Base-by-base conservation (phyloP, 371 early-diverging fungal genomes). In the Batrachochytrium dendrobatidis region DNA sequence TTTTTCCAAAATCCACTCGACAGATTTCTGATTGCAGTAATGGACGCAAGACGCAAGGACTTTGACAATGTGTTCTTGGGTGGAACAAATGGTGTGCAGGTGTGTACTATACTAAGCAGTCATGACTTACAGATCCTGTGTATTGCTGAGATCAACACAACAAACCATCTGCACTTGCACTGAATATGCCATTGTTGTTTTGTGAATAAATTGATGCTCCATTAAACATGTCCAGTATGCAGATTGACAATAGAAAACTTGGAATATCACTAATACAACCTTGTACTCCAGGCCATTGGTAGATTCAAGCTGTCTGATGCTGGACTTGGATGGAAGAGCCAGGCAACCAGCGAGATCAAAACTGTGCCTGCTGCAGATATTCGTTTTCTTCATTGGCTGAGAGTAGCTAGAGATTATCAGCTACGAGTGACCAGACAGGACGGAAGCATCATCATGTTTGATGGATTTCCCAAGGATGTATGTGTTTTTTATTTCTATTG, bases 381-480 rank as follows among this genome's bases (percentile, higher is more conserved):
- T 45, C 75, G 77, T 51, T 79, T 82, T 57, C 65, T 86, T 28
- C 65, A 74, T 32, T 92, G 91, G 91, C 64, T 80, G 34, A 83
- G 93, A 34, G 92, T 85, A 12, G 90, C 92, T 2, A 77, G 92
- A 60, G 89, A 87, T 26, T 92, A 84, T 64, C 86, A 91, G 60
- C 73, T 96, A 55, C 77, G 91, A 33, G 76, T 96, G 46, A 66
- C 73, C 43, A 68, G 80, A 39, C 86, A 86, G 45, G 86, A 91
- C 62, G 86, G 86, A 20, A 70, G 66, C 1, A 70, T 87, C 34
- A 72, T 81, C 56, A 91, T 86, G 73, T 92, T 96, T 72, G 95
- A 94, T 73, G 91, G 91, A 1, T 93, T 98, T 62, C 76, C 77
- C 29, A 66, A 77, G 54, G 92, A 93, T 44, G 92, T 89, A 69